Evolutionary conservation across 176 grass and related monocot species (phyloP).

Genomic region (Juncus inflexus): DNA sequence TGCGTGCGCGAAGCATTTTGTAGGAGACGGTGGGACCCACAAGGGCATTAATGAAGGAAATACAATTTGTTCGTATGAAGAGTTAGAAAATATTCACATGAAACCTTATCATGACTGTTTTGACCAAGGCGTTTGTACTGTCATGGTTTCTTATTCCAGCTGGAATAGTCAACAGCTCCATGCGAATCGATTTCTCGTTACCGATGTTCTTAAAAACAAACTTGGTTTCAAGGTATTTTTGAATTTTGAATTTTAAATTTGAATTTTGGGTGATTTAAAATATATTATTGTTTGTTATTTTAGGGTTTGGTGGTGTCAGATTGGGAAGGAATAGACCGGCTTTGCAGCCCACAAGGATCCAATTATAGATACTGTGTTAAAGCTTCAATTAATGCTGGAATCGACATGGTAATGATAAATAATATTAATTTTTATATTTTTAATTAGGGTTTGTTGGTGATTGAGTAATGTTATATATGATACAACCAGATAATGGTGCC

Average conservation of each 20-base stretch:
- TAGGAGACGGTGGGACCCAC: slow-evolving; percentile 75
- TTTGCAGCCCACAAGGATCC: slow-evolving; percentile 61
- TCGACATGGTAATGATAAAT: slow-evolving; percentile 79
- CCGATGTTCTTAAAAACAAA: slow-evolving; percentile 77
- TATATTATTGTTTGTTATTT: slow-evolving; percentile 34
- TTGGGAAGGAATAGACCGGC: slow-evolving; percentile 89
- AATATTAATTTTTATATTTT: slow-evolving; percentile 17
- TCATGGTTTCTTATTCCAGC: slow-evolving; percentile 80
- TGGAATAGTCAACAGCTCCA: slow-evolving; percentile 83
- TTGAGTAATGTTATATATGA: background rate
- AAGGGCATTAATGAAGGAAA: slow-evolving; percentile 89
- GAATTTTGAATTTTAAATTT: background rate
- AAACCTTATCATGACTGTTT: slow-evolving; percentile 77
- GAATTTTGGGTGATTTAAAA: background rate
- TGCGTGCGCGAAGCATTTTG: slow-evolving; percentile 87
- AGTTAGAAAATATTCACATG: slow-evolving; percentile 75
- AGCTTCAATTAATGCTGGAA: slow-evolving; percentile 80
- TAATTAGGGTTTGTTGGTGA: slow-evolving; percentile 30
- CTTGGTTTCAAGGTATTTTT: slow-evolving; percentile 71
- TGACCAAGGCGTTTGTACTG: slow-evolving; percentile 62
- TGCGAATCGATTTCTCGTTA: slow-evolving; percentile 51
- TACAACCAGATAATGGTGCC: slow-evolving; percentile 79
- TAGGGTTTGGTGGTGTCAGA: slow-evolving; percentile 90
- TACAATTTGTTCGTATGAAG: slow-evolving; percentile 56
- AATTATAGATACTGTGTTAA: slow-evolving; percentile 72